Evolutionary conservation across 2,329 filamentous ascomycete species (phyloP).

Genomic region (Ceratocystis diversiconidia): DNA sequence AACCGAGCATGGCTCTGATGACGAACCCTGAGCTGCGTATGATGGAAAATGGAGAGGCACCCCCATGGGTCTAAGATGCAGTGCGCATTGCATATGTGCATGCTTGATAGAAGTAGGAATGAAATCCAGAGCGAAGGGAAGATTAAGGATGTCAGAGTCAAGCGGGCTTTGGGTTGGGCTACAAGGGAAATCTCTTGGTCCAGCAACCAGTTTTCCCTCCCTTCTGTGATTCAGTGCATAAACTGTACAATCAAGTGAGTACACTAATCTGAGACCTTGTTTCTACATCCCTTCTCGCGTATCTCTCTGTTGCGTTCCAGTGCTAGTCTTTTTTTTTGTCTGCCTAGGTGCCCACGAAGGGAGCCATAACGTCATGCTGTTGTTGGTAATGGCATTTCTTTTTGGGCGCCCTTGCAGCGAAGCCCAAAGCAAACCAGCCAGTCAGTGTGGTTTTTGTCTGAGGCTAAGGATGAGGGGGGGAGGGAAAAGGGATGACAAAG

Average conservation of each 20-base stretch:
- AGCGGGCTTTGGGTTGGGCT: not conserved
- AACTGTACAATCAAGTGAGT: not conserved
- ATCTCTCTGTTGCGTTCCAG: not conserved
- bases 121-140: not conserved
- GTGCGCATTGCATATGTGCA: not conserved
- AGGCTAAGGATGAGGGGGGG: not conserved
- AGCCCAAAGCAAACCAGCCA: not conserved
- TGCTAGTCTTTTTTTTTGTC: not conserved
- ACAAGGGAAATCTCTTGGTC: not conserved
- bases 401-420: not conserved
- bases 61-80: not conserved
- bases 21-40: not conserved
- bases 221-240: not conserved
- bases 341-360: not conserved
- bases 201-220: not conserved
- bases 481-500: not conserved
- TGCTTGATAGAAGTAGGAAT: not conserved
- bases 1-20: not conserved
- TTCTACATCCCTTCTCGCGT: not conserved
- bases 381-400: not conserved
- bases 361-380: not conserved
- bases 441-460: not conserved
- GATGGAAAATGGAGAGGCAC: not conserved
- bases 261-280: slow-evolving; percentile 3
- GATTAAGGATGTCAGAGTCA: not conserved